A percentile compares a stretch with the other conserved stretches of the same genome.
phyloP scores from a whole-genome alignment of 1,139 yeast genomes.

The Geotrichum carabidarum region DNA sequence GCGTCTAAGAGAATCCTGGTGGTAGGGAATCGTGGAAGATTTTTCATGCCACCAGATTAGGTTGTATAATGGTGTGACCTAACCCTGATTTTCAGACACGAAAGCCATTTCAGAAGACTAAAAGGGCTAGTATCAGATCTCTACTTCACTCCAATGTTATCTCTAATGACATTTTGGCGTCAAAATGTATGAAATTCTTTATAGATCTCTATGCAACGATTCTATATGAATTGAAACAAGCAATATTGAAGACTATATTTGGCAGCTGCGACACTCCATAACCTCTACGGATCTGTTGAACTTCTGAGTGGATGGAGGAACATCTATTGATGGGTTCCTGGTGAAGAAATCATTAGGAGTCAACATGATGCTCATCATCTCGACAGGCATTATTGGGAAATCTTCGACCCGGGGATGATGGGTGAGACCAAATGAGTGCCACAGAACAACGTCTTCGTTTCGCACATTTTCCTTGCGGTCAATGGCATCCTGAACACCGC shows the following conservation, averaged over 20 bases:
- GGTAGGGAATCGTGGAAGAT: slow-evolving; percentile 1
- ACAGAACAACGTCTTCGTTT: slow-evolving; percentile 73
- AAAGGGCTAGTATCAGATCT: too few relatives aligned
- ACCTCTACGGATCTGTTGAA: slow-evolving; percentile 66
- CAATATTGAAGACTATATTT: slow-evolving; percentile 23
- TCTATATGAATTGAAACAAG: background rate
- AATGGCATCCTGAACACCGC: slow-evolving; percentile 58
- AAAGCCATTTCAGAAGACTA: too few relatives aligned
- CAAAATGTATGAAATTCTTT: too few relatives aligned
- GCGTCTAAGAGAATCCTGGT: background rate
- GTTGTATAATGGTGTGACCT: too few relatives aligned
- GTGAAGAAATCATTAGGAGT: slow-evolving; percentile 76
- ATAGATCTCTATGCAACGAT: too few relatives aligned
- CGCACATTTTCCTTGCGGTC: slow-evolving; percentile 67
- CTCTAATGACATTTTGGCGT: too few relatives aligned
- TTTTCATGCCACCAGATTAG: slow-evolving; percentile 1
- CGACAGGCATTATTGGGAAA: slow-evolving; percentile 92
- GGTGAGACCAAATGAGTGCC: slow-evolving; percentile 85
- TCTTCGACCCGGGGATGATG: slow-evolving; percentile 87
- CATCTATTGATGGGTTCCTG: slow-evolving; percentile 75
- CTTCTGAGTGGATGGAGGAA: slow-evolving; percentile 66
- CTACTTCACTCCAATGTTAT: too few relatives aligned
- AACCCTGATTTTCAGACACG: too few relatives aligned
- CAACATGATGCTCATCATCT: slow-evolving; percentile 62
- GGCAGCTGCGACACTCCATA: slow-evolving; percentile 36